These are phyloP conservation scores for Gossypium mustelinum DNA, from an alignment of 345 rosid genomes.

Conservation along the genomic window DNA sequence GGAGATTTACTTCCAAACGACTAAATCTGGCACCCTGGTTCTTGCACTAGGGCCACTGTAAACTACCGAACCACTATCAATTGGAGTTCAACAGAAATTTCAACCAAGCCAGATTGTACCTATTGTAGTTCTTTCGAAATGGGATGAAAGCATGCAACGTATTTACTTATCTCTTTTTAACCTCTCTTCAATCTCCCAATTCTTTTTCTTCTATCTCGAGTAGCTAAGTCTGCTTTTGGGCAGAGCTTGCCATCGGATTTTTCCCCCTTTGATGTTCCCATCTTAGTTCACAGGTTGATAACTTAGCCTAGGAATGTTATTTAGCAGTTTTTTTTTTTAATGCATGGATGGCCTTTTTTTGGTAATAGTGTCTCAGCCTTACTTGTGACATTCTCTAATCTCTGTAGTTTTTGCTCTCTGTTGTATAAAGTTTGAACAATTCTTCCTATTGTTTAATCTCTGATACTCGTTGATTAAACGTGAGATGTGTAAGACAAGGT, in stretches of 20 bases:
- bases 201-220: not conserved
- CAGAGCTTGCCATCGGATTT: not conserved
- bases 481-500: not conserved
- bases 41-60: not conserved
- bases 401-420: not conserved
- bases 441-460: not conserved
- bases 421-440: constrained; percentile 8
- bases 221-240: not conserved
- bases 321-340: not conserved
- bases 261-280: not conserved
- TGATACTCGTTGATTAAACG: not conserved
- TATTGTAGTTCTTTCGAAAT: not conserved
- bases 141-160: not conserved
- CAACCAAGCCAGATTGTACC: not conserved
- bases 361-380: not conserved
- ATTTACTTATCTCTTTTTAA: not conserved
- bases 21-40: not conserved
- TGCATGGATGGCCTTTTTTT: not conserved
- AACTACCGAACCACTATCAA: not conserved
- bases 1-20: not conserved
- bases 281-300: not conserved
- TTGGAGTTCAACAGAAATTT: not conserved
- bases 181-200: too few relatives aligned
- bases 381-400: not conserved
- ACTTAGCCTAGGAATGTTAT: not conserved